Base-by-base conservation (phyloP, 768 basidiomycete species). In the Boletellus emodensis region DNA sequence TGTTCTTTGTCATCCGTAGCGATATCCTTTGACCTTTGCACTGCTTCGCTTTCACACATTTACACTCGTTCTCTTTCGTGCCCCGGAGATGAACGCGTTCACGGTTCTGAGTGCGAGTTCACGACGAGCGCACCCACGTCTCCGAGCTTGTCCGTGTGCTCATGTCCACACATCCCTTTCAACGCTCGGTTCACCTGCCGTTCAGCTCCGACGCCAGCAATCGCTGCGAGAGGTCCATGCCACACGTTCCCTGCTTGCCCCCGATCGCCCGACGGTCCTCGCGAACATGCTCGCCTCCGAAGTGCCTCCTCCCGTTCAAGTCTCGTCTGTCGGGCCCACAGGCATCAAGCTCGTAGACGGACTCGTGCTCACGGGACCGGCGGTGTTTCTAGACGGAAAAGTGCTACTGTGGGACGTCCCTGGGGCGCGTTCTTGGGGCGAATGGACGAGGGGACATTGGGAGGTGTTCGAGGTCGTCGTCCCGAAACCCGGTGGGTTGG, bases 351-450 rank as follows among this genome's bases (percentile, higher is more conserved):
- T 93, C 6, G 73, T 72, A n/a, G 90, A 90, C 62, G 92, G 93
- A 4, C 78, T 94, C 20, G 61, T 90, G 15, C 66, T 96, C 2
- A 81, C 85, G 0, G 84, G 83, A 1, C 80, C 93, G 0, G 87
- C 84, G 58, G 79, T 99, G 26, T 88, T 99, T 54, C 65, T 94
- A 8, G 87, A 90, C 49, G 92, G 91, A 3, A 82, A 87, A 40
- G 87, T 92, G 0, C 86, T 94, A 46, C 65, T 97, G 35, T 99
- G 95, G 95, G 85, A 97, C 63, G 87, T 89, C 2, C 85, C 87
- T 1, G 50, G 40, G 6, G 13, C 18, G 35, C 75, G 66, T 5
- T 61, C 75, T 2, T 89, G 87, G 84, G 65, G 71, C 12, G 85
- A 75, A 3, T 97, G 93, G 93, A 72, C 61, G 7, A 72, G 74